These are phyloP conservation scores for Magnolia sinica DNA, from an alignment of 164 flowering plant genomes.

Conservation along the genomic window DNA sequence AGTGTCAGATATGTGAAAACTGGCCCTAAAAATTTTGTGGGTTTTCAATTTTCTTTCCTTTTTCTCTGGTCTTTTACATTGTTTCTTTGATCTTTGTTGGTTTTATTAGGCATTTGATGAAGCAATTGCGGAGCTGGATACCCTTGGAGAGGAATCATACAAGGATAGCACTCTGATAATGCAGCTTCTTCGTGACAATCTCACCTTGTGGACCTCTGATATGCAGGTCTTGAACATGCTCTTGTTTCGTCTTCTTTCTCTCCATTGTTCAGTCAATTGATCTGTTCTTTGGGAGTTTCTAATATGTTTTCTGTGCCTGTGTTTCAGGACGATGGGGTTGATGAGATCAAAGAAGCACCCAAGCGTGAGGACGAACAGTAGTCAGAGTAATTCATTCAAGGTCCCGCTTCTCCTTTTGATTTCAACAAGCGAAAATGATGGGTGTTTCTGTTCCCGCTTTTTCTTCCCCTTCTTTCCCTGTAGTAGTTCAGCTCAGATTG, in stretches of 20 bases:
- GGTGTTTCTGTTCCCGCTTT: not conserved
- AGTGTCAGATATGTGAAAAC: too few species aligned
- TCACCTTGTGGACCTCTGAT: constrained; percentile 90
- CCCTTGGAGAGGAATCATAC: constrained; percentile 84
- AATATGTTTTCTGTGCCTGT: constrained; percentile 1
- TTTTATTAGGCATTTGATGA: constrained; percentile 71
- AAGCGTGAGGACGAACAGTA: constrained; percentile 39
- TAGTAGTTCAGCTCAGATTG: not conserved
- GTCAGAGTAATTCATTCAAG: not conserved
- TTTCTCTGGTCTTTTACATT: not conserved
- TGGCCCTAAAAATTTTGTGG: not conserved
- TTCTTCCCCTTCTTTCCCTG: not conserved
- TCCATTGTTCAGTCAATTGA: too few species aligned
- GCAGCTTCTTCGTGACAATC: constrained; percentile 91
- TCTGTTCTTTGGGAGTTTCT: not conserved
- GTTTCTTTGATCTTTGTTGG: not conserved
- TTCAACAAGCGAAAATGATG: not conserved
- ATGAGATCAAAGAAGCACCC: constrained; percentile 80
- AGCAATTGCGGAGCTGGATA: constrained; percentile 79
- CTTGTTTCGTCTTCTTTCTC: not conserved
- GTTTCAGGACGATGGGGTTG: constrained; percentile 52
- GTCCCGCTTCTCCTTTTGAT: not conserved
- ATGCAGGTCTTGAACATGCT: constrained; percentile 54
- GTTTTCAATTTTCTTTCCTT: not conserved
- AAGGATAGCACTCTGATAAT: constrained; percentile 85